These are phyloP conservation scores for Ascosphaera aggregata DNA, from an alignment of 2,329 filamentous ascomycete species.

Conservation along the genomic window DNA sequence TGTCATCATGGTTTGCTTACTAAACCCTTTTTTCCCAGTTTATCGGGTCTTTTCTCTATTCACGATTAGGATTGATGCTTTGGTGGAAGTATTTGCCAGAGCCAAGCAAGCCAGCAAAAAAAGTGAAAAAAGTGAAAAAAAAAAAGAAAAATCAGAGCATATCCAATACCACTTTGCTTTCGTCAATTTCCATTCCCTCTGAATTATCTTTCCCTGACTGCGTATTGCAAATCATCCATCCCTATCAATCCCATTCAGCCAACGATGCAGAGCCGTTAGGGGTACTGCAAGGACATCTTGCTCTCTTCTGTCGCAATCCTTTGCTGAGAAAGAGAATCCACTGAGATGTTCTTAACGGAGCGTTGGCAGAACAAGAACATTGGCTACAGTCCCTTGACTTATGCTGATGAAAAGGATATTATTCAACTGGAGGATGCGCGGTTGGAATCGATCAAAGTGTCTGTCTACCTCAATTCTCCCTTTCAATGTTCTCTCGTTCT, in stretches of 20 bases:
- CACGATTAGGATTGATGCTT: too few species aligned
- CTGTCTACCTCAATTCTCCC: not conserved
- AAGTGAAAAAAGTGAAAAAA: too few species aligned
- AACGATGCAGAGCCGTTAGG: constrained; percentile 46
- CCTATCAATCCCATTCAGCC: constrained; percentile 17
- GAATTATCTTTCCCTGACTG: not conserved
- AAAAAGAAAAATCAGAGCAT: too few species aligned
- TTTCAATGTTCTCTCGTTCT: not conserved
- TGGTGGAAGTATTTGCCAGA: constrained; percentile 2
- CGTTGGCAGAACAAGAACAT: constrained; percentile 41
- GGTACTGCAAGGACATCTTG: constrained; percentile 49
- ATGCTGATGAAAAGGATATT: not conserved
- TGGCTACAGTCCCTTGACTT: not conserved
- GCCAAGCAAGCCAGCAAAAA: not conserved
- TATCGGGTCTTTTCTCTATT: constrained; percentile 28
- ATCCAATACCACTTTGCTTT: not conserved
- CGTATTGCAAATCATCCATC: not conserved
- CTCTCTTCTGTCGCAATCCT: constrained; percentile 12
- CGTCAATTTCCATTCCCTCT: not conserved
- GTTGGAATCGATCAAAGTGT: not conserved
- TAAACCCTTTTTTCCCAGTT: constrained; percentile 2
- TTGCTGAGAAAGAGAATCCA: not conserved
- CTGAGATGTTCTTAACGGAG: constrained; percentile 59
- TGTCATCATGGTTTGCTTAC: constrained; percentile 3
- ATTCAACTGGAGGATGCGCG: not conserved